Base-by-base conservation (phyloP, 805 yeast genomes). In the Candida qinlingensis region DNA sequence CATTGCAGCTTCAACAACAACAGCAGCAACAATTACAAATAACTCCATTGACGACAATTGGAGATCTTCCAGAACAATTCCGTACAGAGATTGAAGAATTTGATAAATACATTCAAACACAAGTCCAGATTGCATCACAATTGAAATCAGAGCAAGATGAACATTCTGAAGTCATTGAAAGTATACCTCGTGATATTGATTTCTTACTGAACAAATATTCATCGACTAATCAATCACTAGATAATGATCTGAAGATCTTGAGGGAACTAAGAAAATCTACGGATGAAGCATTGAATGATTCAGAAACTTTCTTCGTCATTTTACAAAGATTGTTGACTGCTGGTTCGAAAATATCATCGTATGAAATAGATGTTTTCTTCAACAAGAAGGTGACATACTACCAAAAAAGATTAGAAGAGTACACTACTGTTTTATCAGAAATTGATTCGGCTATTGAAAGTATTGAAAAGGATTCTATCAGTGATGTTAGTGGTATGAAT, bases 11-110 rank as follows among this genome's bases (percentile, higher is more conserved):
- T 37, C 66, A 56, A 46, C 66, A 63, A 38, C 74, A 70, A 34
- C 68, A 68, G 43, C 73, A 72, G 41, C 69, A 68, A 39, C 74
- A 72, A 28, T 66, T 67, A 8, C 81, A 71, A 49, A 70, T 87
- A 41, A 83, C 85, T 9, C 81, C 90, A 11, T 79, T 87, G 81
- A 83, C 92, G 0, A 75, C 85, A 44, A 85, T 87, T 8, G 80
- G 81, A 7, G 92, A 85, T 51, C 68, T 87, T 37, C 91, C 94
- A 3, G 83, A 79, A n/a, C 75, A 69, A n/a, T 67, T 82, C 47
- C 86, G 84, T 57, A 76, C 70, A 51, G 88, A 86, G 60, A 69
- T 87, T 36, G 86, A 83, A 62, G 81, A 82, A 53, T 68, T 87
- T 48, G 89, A 87, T 64, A 75, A 78, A 48, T 85, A 83, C 60